Evolutionary conservation across 148 eudicot species (phyloP), one percentile per base, ranked within the genome.

Genomic region (Amaranthus cruentus): DNA sequence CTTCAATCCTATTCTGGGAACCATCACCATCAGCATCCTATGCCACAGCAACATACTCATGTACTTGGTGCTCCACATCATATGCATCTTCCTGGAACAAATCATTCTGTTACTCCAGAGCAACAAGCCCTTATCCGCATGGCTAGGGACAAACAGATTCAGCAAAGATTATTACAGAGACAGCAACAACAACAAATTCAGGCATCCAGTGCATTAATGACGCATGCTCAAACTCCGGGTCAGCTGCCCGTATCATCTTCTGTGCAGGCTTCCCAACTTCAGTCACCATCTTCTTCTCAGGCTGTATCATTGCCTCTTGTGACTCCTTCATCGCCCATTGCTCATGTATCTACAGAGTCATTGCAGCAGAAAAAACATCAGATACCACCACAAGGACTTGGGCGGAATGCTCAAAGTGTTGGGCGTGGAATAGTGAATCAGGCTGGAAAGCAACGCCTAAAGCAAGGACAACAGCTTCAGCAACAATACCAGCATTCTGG

Each of bases 131-230:
- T 78, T 73, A 82, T 87, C 43, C 96, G 83, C 60, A 44, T 87
- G 69, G 89, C 89, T 18, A 94, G 90, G 83, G 93, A 94, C 65
- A 81, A 84, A 73, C 93, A 88, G 48, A 64, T 84, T 42, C 88
- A 84, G 73, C 90, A 90, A 60, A 85, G 81, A 42, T 73, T 81
- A 72, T 66, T 86, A 71, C 89, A 77, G 61, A 87, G 81, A 68
- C 87, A 79, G 42, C 87, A 74, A 28, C 38, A 61, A 0, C 86
- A 77, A 62, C 82, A 83, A 65, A 77, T 84, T 77, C 86, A 87
- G 59, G 57, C 88, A 56, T 85, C 98, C 15, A 75, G 77, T 83
- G 78, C 91, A 66, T 71, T 80, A 76, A 79, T 84, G 83, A 82
- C 87, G 65, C 91, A 82, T 79, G 86, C 62, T 75, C 95, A 83